phyloP scores from a whole-genome alignment of 306 rosid species.

The Erythrophleum fordii region DNA sequence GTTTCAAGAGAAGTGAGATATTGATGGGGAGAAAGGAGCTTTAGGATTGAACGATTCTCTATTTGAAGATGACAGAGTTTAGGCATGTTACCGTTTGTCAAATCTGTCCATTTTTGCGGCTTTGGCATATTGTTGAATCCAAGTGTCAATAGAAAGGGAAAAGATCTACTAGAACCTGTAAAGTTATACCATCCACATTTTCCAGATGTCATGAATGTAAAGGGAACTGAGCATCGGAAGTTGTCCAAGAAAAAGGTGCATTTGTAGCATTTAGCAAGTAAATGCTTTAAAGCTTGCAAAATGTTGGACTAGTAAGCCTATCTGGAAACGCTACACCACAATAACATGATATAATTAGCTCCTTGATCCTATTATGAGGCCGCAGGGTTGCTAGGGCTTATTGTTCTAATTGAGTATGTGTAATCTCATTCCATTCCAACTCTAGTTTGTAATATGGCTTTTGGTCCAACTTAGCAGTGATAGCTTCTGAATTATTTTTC shows the following conservation, averaged over 20 bases:
- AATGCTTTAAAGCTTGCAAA: neutral
- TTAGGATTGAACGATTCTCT: neutral
- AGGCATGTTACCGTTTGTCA: neutral
- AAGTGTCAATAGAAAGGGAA: conserved; percentile 9
- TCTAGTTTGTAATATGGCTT: conserved; percentile 23
- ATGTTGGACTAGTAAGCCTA: conserved; percentile 12
- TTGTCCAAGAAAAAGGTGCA: conserved; percentile 26
- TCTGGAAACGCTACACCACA: conserved; percentile 14
- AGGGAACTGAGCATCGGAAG: conserved; percentile 6
- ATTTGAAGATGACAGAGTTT: neutral
- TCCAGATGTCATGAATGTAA: neutral
- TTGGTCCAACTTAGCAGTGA: neutral
- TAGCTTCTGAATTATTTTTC: neutral
- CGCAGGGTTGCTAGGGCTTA: neutral
- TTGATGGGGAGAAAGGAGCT: neutral
- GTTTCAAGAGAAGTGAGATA: neutral
- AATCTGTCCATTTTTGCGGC: neutral
- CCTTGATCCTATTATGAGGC: neutral
- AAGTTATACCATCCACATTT: neutral
- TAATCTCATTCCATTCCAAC: conserved; percentile 27
- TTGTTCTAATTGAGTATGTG: neutral
- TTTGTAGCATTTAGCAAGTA: neutral
- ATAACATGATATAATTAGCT: conserved; percentile 5
- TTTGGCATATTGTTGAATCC: neutral
- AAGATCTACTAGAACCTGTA: neutral